phyloP scores from a whole-genome alignment of 1,284 basidiomycete genomes.

The Ganoderma meredithae region DNA sequence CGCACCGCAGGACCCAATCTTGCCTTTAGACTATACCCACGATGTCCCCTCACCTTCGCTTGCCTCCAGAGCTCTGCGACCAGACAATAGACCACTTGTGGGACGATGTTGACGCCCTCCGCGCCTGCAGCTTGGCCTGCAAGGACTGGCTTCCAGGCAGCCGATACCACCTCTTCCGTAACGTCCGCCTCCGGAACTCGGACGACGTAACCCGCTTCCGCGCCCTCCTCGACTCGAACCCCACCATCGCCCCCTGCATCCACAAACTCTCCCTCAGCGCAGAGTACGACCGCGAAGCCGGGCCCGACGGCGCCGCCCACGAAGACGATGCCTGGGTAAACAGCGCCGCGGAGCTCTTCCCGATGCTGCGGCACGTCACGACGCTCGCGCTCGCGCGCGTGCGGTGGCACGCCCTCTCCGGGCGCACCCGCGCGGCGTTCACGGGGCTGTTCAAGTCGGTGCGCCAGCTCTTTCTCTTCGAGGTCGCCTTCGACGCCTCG shows the following conservation, averaged over 20 bases:
- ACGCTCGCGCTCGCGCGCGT: slow-evolving; percentile 40
- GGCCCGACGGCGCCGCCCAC: slow-evolving; percentile 26
- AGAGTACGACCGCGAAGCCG: slow-evolving; percentile 35
- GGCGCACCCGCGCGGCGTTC: slow-evolving; percentile 37
- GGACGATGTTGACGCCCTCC: slow-evolving; percentile 39
- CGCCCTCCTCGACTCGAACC: slow-evolving; percentile 32
- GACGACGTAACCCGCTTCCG: slow-evolving; percentile 37
- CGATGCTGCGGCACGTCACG: slow-evolving; percentile 31
- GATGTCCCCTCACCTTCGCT: slow-evolving; percentile 21
- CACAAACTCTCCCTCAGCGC: slow-evolving; percentile 40
- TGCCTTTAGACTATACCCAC: slow-evolving; percentile 9
- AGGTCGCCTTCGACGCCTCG: slow-evolving; percentile 40
- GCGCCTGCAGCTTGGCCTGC: slow-evolving; percentile 40
- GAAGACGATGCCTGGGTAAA: slow-evolving; percentile 43
- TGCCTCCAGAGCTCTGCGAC: slow-evolving; percentile 43
- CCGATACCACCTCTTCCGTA: slow-evolving; percentile 44
- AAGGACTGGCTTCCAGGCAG: slow-evolving; percentile 39
- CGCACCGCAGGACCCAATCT: neutral
- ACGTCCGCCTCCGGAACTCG: slow-evolving; percentile 38
- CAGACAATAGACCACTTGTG: slow-evolving; percentile 43
- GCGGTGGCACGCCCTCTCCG: slow-evolving; percentile 37
- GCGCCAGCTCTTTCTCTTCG: slow-evolving; percentile 42
- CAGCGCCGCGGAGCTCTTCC: slow-evolving; percentile 32
- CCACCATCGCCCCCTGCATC: slow-evolving; percentile 38
- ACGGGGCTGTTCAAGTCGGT: slow-evolving; percentile 33